Evolutionary conservation across 2,329 filamentous ascomycete genomes (phyloP).

Genomic region (Fusarium odoratissimum): DNA sequence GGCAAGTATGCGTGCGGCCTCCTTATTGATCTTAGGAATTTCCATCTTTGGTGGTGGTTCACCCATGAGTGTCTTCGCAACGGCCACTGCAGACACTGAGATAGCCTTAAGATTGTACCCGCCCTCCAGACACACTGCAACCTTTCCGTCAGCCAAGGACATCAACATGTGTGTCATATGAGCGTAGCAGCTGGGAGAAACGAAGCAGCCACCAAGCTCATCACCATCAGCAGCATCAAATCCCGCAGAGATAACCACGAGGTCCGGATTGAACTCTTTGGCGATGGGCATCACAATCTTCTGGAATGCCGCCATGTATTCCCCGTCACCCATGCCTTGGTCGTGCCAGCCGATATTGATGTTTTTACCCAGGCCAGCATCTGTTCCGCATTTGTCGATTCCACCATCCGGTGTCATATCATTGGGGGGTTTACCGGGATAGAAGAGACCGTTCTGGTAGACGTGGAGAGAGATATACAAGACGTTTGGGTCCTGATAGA

Average conservation of each 20-base stretch:
- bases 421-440: constrained; percentile 75
- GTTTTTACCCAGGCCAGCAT: constrained; percentile 68
- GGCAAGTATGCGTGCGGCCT: constrained; percentile 66
- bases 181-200: constrained; percentile 90
- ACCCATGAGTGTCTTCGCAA: constrained; percentile 93
- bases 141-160: constrained; percentile 88
- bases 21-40: constrained; percentile 67
- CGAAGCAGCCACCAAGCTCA: constrained; percentile 90
- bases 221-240: constrained; percentile 97
- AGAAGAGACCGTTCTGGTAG: constrained; percentile 85
- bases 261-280: constrained; percentile 90
- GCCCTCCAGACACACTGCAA: constrained; percentile 93
- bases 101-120: constrained; percentile 96
- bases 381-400: constrained; percentile 68
- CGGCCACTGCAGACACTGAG: constrained; percentile 89
- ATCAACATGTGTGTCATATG: constrained; percentile 99
- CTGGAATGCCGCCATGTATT: constrained; percentile 97
- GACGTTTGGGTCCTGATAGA: constrained; percentile 93
- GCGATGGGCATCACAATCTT: constrained; percentile 97
- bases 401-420: constrained; percentile 69
- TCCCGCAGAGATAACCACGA: constrained; percentile 94
- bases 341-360: constrained; percentile 76
- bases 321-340: constrained; percentile 91
- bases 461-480: constrained; percentile 97
- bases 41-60: constrained; percentile 79